Evolutionary conservation across 148 eudicot species (phyloP), one percentile per base, ranked within the genome.

Genomic region (Cornus florida): DNA sequence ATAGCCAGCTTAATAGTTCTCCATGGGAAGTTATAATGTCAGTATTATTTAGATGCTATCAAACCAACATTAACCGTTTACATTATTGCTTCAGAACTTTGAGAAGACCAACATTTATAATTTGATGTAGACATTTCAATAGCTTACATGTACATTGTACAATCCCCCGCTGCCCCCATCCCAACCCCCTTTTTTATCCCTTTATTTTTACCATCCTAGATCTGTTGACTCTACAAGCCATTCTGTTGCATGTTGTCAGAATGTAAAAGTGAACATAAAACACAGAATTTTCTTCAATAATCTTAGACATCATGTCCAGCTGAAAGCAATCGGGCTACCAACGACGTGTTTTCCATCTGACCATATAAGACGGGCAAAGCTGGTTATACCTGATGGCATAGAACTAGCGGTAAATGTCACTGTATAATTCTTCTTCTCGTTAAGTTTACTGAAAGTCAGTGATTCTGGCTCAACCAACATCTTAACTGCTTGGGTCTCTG

Each of bases 311-410:
- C 85, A 94, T 77, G 89, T 87, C 98, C 98, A 95, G 57, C 86
- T 78, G 67, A 92, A 87, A 70, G 91, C 90, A 73, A 95, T 85
- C 22, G 98, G 95, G 72, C 98, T 94, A 59, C 89, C 84, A 74
- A 93, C 97, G 20, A 66, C 80, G 84, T 95, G 91, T 74, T 88
- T 86, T 39, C 92, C 95, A 41, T 90, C 95, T 41, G 92, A 83
- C 98, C 98, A 95, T 77, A 77, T 84, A 67, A 95, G 75, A 67
- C 82, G 88, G 69, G 88, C 95, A 76, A 93, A 95, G 82, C 89
- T 81, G 69, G 69, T 80, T 19, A 91, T 90, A n/a, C 95, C 97
- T 10, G 97, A 92, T 66, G 97, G 94, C 98, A 86, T 86, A 65
- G 97, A 89, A 69, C 59, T 86, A 10, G 95, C 94, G 16, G 90